Conservation (phyloP, 2,329 filamentous ascomycete genomes). For the Neonectria hederae region DNA sequence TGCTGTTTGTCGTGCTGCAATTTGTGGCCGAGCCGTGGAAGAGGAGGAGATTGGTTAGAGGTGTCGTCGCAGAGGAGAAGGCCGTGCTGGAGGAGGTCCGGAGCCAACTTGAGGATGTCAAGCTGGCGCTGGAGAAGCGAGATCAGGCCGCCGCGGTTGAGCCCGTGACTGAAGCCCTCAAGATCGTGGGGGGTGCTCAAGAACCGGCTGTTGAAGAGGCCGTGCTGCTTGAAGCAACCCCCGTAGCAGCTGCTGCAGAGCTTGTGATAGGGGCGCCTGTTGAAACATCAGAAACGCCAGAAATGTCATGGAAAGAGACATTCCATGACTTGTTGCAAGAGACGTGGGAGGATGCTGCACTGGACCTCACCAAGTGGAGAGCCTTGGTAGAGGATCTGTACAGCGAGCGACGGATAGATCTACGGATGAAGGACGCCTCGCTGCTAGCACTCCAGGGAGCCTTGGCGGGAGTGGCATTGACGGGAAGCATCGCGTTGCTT, state of each 20-base stretch:
- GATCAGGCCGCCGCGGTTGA: constrained; percentile 30
- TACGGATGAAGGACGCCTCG: constrained; percentile 76
- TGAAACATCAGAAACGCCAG: constrained; percentile 6
- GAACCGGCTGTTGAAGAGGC: constrained; percentile 11
- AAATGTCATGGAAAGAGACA: constrained; percentile 9
- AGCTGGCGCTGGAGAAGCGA: constrained; percentile 42
- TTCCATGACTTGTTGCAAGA: constrained; percentile 8
- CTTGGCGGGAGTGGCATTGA: constrained; percentile 70
- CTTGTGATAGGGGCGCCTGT: constrained; percentile 16
- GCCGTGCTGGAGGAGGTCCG: constrained; percentile 61
- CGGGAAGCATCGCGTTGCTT: constrained; percentile 62
- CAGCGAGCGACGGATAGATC: constrained; percentile 70
- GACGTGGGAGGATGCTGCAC: constrained; percentile 56
- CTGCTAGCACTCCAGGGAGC: constrained; percentile 74
- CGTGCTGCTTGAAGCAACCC: constrained; percentile 13
- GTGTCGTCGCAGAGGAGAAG: constrained; percentile 82
- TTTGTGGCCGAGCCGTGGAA: constrained; percentile 95
- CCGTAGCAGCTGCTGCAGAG: constrained; percentile 9
- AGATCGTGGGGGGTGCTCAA: constrained; percentile 16
- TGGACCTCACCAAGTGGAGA: constrained; percentile 57
- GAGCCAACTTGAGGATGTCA: constrained; percentile 51
- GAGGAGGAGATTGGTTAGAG: constrained; percentile 79
- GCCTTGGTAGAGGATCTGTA: constrained; percentile 65
- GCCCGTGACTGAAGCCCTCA: constrained; percentile 25
- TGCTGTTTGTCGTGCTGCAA: constrained; percentile 87